Percentiles rank a stretch among this genome's conserved stretches.
Conservation (phyloP, 2,329 filamentous ascomycete genomes). For the Ascochyta viciae-villosae region DNA sequence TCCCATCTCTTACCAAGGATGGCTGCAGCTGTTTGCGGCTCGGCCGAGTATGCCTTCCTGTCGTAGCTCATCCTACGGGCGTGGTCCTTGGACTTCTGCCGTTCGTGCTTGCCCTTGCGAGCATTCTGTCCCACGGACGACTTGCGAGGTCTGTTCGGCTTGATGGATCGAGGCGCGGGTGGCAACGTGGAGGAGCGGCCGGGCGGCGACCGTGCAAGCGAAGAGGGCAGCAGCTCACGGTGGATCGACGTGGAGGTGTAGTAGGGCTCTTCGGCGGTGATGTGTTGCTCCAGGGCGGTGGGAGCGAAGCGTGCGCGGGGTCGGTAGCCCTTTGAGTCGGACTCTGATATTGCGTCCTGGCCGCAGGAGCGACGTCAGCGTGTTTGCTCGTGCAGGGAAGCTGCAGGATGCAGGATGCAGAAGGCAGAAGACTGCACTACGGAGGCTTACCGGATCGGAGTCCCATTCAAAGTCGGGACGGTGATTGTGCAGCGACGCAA, state of each 20-base stretch:
- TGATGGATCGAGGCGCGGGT: constrained; percentile 77
- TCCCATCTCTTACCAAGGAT: constrained; percentile 90
- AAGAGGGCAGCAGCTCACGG: constrained; percentile 81
- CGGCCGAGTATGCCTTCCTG: constrained; percentile 84
- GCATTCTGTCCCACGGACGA: constrained; percentile 84
- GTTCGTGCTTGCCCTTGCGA: constrained; percentile 78
- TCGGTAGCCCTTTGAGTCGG: constrained; percentile 47
- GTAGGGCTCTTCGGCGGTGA: constrained; percentile 58
- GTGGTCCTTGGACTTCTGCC: constrained; percentile 77
- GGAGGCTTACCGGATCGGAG: constrained; percentile 44
- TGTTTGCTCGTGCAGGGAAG: constrained; percentile 10
- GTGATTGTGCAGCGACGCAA: constrained; percentile 84
- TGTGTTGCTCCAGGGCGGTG: constrained; percentile 71
- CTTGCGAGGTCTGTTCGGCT: constrained; percentile 77
- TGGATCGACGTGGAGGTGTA: constrained; percentile 63
- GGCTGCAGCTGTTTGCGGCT: constrained; percentile 76
- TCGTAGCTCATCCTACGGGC: constrained; percentile 75
- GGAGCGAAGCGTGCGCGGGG: constrained; percentile 51
- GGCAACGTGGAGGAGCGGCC: constrained; percentile 88
- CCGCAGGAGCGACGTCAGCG: constrained; percentile 32
- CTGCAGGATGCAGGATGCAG: not conserved
- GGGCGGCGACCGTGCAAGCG: constrained; percentile 80
- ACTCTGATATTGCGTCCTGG: constrained; percentile 49
- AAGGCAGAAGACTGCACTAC: constrained; percentile 4
- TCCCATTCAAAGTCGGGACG: constrained; percentile 68